Percentiles rank a stretch among this genome's conserved stretches.
These are phyloP conservation scores for Guillardia theta DNA, from an alignment of 78 protist species.

Conservation along the genomic window DNA sequence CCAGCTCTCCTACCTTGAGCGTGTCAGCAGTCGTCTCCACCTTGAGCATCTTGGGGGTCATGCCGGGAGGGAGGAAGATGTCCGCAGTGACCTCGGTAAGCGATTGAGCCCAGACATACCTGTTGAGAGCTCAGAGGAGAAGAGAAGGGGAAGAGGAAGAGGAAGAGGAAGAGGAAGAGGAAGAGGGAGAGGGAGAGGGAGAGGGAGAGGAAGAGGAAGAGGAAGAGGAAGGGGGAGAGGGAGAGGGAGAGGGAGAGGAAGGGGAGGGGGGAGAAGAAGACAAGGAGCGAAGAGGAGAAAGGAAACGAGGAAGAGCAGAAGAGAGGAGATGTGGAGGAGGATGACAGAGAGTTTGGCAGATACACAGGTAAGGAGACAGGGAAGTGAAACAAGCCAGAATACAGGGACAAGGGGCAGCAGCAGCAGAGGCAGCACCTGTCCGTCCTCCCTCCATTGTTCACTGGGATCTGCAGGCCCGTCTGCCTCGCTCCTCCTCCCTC, in stretches of 20 bases:
- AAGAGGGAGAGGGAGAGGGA: not conserved
- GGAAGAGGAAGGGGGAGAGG: not conserved
- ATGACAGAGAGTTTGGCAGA: not conserved
- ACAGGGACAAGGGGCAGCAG: not conserved
- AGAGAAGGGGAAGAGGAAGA: not conserved
- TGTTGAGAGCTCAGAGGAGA: not conserved
- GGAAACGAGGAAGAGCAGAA: not conserved
- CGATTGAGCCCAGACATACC: slow-evolving; percentile 69
- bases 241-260: not conserved
- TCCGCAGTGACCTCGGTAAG: slow-evolving; percentile 30
- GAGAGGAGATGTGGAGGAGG: not conserved
- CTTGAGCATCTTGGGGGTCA: not conserved
- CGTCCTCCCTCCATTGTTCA: slow-evolving; percentile 59
- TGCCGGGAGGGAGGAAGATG: not conserved
- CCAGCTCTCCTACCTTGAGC: not conserved
- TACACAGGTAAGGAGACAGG: not conserved
- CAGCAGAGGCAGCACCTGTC: slow-evolving; percentile 12
- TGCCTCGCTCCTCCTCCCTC: not conserved
- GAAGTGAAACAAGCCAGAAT: not conserved
- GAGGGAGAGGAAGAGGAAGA: not conserved
- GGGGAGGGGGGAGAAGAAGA: not conserved
- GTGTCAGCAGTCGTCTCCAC: not conserved
- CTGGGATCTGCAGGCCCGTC: not conserved
- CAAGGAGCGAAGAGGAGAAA: not conserved
- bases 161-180: not conserved